Base-by-base conservation (phyloP, 441 rosid species). In the Mallotus repandus region DNA sequence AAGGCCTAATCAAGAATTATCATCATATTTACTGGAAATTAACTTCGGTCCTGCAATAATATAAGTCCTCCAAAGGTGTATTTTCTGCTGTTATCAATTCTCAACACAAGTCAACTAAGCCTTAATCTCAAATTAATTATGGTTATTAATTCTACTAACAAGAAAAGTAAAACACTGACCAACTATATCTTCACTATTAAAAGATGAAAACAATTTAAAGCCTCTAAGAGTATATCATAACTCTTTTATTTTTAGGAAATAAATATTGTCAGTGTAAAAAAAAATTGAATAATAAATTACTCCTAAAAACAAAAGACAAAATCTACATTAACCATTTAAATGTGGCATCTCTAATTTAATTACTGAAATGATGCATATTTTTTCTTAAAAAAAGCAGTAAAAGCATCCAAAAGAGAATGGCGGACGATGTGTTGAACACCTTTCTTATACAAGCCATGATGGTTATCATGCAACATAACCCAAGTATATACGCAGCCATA, bases 361-460 rank as follows among this genome's bases (percentile, higher is more conserved):
- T 68, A 35, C 59, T 22, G 4, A 56, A 63, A 72, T 53, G 4
- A 21, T 2, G 58, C 49, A n/a, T 21, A 62, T 63, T 49, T 62
- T n/a, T 9, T 25, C 22, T 11, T 68, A 10, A 53, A n/a, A n/a
- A 5, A 18, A 35, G 25, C 2, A 35, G 59, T 9, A 11, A 18
- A 1, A 43, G 4, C 46, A 65, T 63, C 15, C 38, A 41, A 43
- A 63, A 43, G 55, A 63, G 19, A 72, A 35, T 21, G 62, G 53
- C 4, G 29, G 32, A 32, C 53, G 22, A 35, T 32, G 54, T 41
- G 6, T 45, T 5, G 41, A 68, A 43, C 21, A 32, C 25, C 48
- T 67, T 52, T 67, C 50, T 14, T 35, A 7, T 58, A 58, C 38
- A 71, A 71, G 12, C 46, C 74, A 62, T 50, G 52, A 71, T 9